Conservation (phyloP, 108 stramenopile genomes). For the Nitzschia sp. region DNA sequence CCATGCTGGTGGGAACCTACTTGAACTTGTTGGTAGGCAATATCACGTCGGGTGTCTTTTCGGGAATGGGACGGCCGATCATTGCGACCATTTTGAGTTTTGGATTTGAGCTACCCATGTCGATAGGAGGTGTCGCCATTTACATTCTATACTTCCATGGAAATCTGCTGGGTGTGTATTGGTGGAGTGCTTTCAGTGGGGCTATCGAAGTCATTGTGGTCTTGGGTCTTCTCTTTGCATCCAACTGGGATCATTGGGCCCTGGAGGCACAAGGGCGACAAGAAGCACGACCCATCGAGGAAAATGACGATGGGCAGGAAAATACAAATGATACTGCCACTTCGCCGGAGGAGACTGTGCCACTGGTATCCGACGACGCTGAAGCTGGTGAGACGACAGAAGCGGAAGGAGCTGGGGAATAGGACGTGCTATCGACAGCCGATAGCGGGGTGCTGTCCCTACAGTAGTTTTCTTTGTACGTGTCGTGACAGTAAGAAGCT, state of each 20-base stretch:
- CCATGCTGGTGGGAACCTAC: constrained; percentile 51
- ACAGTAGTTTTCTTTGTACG: too few relatives aligned
- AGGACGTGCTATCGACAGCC: too few relatives aligned
- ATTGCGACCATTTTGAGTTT: constrained; percentile 47
- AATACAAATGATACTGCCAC: neutral
- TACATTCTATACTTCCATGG: constrained; percentile 42
- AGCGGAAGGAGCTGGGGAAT: neutral
- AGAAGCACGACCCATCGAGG: constrained; percentile 24
- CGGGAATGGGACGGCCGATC: constrained; percentile 49
- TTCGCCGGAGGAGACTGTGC: constrained; percentile 7
- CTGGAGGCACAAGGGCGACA: constrained; percentile 37
- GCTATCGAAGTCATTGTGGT: constrained; percentile 42
- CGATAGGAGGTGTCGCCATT: constrained; percentile 51
- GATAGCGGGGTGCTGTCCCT: too few relatives aligned
- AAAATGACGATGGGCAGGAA: constrained; percentile 7
- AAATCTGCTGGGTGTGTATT: constrained; percentile 45
- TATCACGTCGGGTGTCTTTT: constrained; percentile 48
- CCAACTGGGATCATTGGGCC: constrained; percentile 44
- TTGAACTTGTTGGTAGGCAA: constrained; percentile 47
- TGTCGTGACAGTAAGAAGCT: too few relatives aligned
- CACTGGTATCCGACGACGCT: neutral
- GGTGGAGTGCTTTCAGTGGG: constrained; percentile 44
- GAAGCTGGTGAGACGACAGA: neutral
- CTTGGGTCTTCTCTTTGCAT: constrained; percentile 19
- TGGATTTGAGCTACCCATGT: constrained; percentile 51